Conservation (phyloP, 1,284 basidiomycete genomes). For the Ganoderma boninense region DNA sequence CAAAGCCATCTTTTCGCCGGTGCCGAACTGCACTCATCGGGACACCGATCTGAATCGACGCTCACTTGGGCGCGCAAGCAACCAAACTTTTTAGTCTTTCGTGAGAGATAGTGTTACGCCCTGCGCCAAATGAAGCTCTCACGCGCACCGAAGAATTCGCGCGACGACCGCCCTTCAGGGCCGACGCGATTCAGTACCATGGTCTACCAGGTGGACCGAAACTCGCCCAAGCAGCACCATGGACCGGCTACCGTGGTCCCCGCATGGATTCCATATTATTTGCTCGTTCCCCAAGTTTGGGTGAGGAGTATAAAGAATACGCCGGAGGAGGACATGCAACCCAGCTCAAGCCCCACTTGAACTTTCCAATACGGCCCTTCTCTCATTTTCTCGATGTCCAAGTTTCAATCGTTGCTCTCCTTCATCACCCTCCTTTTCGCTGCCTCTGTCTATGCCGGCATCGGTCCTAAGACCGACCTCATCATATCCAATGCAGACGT, state of each 20-base stretch:
- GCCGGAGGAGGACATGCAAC: background rate
- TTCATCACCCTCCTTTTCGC: constrained; percentile 22
- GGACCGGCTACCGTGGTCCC: background rate
- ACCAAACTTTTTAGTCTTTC: constrained; percentile 7
- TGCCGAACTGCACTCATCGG: constrained; percentile 23
- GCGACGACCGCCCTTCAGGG: constrained; percentile 31
- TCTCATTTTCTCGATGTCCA: constrained; percentile 16
- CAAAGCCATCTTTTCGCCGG: constrained; percentile 13
- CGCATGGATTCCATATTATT: background rate
- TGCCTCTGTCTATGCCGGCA: constrained; percentile 21
- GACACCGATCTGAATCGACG: constrained; percentile 15
- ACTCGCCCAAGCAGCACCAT: constrained; percentile 7
- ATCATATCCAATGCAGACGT: constrained; percentile 32
- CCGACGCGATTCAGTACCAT: constrained; percentile 17
- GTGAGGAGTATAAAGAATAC: constrained; percentile 23
- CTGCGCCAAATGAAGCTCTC: constrained; percentile 17
- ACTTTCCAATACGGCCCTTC: constrained; percentile 9
- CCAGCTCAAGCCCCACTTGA: constrained; percentile 24
- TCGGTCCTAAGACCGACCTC: constrained; percentile 35
- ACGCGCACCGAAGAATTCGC: constrained; percentile 23
- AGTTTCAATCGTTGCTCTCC: constrained; percentile 26
- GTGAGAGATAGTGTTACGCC: constrained; percentile 15
- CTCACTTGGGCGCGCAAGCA: constrained; percentile 16
- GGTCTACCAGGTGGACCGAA: constrained; percentile 9
- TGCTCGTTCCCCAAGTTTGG: constrained; percentile 5